A percentile compares a stretch with the other conserved stretches of the same genome.
Evolutionary conservation across 1,284 basidiomycete species (phyloP).

Genomic region (Fistulinella cinereoalba): DNA sequence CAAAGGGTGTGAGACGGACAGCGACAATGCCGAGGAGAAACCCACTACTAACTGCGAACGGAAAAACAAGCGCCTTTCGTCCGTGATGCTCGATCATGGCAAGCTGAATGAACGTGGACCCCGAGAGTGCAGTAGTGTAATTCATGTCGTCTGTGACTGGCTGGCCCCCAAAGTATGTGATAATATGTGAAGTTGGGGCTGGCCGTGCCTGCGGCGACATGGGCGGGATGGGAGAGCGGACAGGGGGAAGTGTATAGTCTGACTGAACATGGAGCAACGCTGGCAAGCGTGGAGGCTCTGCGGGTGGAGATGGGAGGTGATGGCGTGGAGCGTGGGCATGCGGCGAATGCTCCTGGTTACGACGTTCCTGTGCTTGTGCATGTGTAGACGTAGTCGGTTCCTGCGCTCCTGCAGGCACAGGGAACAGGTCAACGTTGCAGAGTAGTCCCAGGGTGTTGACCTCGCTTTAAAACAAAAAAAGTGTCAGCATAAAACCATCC

Average conservation of each 20-base stretch:
- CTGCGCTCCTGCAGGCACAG: slow-evolving; percentile 36
- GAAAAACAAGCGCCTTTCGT: slow-evolving; percentile 61
- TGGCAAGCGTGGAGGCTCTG: slow-evolving; percentile 12
- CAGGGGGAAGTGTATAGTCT: slow-evolving; percentile 2
- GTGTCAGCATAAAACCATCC: too few species aligned
- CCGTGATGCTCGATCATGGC: slow-evolving; percentile 57
- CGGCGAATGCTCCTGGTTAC: slow-evolving; percentile 4
- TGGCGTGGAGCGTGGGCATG: slow-evolving; percentile 8
- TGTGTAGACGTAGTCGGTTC: slow-evolving; percentile 6
- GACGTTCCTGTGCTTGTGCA: neutral
- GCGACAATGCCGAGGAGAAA: slow-evolving; percentile 3
- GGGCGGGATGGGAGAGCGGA: neutral
- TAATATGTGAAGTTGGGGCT: slow-evolving; percentile 26
- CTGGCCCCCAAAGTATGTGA: slow-evolving; percentile 40
- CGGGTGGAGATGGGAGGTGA: neutral
- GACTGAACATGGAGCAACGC: slow-evolving; percentile 15
- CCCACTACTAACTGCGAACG: slow-evolving; percentile 57
- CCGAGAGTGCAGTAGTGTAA: slow-evolving; percentile 55
- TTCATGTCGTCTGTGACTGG: slow-evolving; percentile 51
- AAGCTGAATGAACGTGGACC: slow-evolving; percentile 63
- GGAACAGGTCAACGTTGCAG: slow-evolving; percentile 64
- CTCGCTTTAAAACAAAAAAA: slow-evolving; percentile 33
- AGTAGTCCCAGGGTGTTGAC: slow-evolving; percentile 52
- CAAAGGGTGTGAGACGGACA: neutral
- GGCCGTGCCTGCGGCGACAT: neutral